Evolutionary conservation across 1,139 yeast genomes (phyloP).

Genomic region (Zygotorulaspora mrakii): DNA sequence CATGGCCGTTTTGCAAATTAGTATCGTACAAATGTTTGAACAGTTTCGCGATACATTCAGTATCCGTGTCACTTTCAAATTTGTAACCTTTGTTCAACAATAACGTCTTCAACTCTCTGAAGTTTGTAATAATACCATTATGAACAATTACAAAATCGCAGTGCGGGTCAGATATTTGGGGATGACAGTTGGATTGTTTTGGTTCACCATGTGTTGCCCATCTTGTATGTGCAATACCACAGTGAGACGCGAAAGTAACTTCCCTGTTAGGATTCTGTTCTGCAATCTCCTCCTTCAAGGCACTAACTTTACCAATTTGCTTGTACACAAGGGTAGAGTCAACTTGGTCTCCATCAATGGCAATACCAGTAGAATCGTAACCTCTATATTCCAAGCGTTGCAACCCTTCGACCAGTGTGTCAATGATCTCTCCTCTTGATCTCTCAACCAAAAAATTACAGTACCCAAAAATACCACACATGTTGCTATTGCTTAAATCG

Average conservation of each 20-base stretch:
- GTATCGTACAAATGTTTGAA: constrained; percentile 88
- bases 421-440: constrained; percentile 87
- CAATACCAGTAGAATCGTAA: constrained; percentile 95
- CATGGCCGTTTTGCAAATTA: constrained; percentile 60
- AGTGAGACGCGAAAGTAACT: constrained; percentile 74
- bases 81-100: constrained; percentile 71
- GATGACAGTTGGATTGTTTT: constrained; percentile 82
- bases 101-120: constrained; percentile 81
- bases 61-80: constrained; percentile 93
- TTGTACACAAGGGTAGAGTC: constrained; percentile 68
- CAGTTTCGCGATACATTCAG: constrained; percentile 95
- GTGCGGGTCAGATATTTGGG: constrained; percentile 80
- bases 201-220: constrained; percentile 99
- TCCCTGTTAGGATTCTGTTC: constrained; percentile 52
- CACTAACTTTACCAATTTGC: constrained; percentile 88
- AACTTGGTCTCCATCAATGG: constrained; percentile 79
- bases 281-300: constrained; percentile 66
- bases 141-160: constrained; percentile 92
- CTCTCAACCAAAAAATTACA: constrained; percentile 92
- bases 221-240: constrained; percentile 97
- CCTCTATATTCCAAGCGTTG: constrained; percentile 96
- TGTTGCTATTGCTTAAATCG: constrained; percentile 15
- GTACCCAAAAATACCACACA: constrained; percentile 97
- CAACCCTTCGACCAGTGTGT: constrained; percentile 84
- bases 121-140: constrained; percentile 97